Evolutionary conservation across 768 basidiomycete species (phyloP).

Genomic region (Paxillus rubicundulus): DNA sequence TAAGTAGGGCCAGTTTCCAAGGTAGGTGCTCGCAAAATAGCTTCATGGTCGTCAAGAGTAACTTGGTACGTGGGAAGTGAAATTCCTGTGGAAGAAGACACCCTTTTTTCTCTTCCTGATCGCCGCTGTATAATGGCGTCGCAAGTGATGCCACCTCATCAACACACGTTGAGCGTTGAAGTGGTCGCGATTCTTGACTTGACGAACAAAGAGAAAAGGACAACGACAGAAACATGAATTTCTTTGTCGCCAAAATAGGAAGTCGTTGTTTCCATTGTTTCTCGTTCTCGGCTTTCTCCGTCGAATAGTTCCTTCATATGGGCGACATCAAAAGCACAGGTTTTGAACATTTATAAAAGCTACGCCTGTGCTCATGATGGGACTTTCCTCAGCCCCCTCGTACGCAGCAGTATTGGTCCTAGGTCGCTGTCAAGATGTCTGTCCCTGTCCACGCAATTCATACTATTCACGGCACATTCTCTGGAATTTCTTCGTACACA

Average conservation of each 20-base stretch:
- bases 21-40: background rate
- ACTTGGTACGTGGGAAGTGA: no score
- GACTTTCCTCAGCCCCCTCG: background rate
- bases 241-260: slow-evolving; percentile 21
- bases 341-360: slow-evolving; percentile 3
- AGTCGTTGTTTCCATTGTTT: slow-evolving; percentile 17
- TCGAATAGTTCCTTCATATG: background rate
- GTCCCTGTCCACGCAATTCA: slow-evolving; percentile 27
- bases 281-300: slow-evolving; percentile 9
- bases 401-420: slow-evolving; percentile 4
- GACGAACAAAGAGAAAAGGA: slow-evolving; percentile 10
- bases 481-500: slow-evolving; percentile 25
- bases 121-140: background rate
- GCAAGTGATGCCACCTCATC: background rate
- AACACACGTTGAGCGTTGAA: background rate
- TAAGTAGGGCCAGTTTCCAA: background rate
- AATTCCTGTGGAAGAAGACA: no score
- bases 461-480: slow-evolving; percentile 32
- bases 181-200: background rate
- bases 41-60: background rate
- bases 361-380: background rate
- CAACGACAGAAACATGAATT: slow-evolving; percentile 2
- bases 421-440: slow-evolving; percentile 25
- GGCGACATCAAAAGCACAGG: background rate
- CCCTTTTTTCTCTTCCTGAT: no score